Conservation (phyloP, 108 stramenopile species). For the Cyclotella baltica region DNA sequence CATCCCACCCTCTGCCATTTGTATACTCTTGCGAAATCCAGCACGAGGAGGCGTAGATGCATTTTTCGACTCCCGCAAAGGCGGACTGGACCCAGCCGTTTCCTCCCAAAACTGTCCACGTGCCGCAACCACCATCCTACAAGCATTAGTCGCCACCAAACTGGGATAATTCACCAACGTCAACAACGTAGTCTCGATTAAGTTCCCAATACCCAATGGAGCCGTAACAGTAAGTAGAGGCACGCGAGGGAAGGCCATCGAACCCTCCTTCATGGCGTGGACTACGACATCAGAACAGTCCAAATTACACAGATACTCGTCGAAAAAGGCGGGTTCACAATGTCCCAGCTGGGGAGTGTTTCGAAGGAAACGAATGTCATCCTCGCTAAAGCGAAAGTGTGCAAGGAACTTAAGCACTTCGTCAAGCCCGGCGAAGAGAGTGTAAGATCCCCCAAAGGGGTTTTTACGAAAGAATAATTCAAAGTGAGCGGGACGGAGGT, state of each 20-base stretch:
- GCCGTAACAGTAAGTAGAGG: conserved; percentile 88
- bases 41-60: neutral
- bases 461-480: conserved; percentile 98
- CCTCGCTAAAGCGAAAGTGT: conserved; percentile 77
- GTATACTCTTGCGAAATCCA: conserved; percentile 33
- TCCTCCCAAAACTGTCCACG: conserved; percentile 67
- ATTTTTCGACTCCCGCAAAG: neutral
- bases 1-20: conserved; percentile 41
- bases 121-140: conserved; percentile 94
- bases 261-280: conserved; percentile 87
- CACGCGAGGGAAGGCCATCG: conserved; percentile 85
- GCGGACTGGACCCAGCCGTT: conserved; percentile 33
- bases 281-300: conserved; percentile 80
- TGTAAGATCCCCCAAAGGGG: conserved; percentile 94
- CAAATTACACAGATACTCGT: conserved; percentile 74
- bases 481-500: conserved; percentile 82
- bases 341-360: conserved; percentile 60
- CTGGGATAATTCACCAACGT: conserved; percentile 95
- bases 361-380: conserved; percentile 89
- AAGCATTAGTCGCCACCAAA: conserved; percentile 96
- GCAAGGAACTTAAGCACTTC: conserved; percentile 79
- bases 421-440: conserved; percentile 95
- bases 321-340: conserved; percentile 91
- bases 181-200: conserved; percentile 96
- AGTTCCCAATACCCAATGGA: conserved; percentile 91